phyloP scores from a whole-genome alignment of 2,329 filamentous ascomycete genomes.

The Didymosphaeria variabile region DNA sequence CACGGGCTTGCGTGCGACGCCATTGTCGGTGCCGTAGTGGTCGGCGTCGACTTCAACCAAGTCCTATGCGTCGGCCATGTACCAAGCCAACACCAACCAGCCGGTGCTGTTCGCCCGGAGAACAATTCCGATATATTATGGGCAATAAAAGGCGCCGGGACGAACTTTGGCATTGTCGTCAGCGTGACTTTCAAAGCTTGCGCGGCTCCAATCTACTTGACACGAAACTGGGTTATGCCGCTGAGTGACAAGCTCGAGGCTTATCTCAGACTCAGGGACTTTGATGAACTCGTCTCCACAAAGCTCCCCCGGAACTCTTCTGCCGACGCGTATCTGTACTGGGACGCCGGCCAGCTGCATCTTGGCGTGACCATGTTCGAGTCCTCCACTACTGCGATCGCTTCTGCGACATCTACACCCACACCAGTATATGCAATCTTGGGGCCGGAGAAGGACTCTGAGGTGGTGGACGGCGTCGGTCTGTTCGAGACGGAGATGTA shows the following conservation, averaged over 20 bases:
- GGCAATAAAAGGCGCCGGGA: constrained; percentile 67
- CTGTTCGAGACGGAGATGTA: constrained; percentile 70
- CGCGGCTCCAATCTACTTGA: constrained; percentile 52
- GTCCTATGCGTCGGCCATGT: constrained; percentile 63
- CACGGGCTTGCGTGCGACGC: constrained; percentile 68
- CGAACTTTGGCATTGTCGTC: constrained; percentile 67
- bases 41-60: constrained; percentile 60
- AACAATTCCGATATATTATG: constrained; percentile 64
- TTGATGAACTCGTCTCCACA: constrained; percentile 52
- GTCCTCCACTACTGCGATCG: constrained; percentile 36
- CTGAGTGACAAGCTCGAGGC: constrained; percentile 43
- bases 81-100: constrained; percentile 56
- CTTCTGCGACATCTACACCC: constrained; percentile 19
- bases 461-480: constrained; percentile 57
- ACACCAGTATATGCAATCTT: constrained; percentile 32
- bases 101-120: constrained; percentile 53
- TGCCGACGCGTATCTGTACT: constrained; percentile 66
- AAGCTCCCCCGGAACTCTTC: constrained; percentile 57
- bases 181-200: constrained; percentile 63
- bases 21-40: constrained; percentile 68
- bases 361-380: constrained; percentile 64
- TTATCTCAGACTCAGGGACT: constrained; percentile 47
- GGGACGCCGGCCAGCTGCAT: constrained; percentile 54
- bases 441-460: constrained; percentile 44
- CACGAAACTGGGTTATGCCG: constrained; percentile 40